Evolutionary conservation across 192 early-diverging fungal genomes (phyloP), one percentile per base, ranked within the genome.

Genomic region (Mycoemilia scoparia): DNA sequence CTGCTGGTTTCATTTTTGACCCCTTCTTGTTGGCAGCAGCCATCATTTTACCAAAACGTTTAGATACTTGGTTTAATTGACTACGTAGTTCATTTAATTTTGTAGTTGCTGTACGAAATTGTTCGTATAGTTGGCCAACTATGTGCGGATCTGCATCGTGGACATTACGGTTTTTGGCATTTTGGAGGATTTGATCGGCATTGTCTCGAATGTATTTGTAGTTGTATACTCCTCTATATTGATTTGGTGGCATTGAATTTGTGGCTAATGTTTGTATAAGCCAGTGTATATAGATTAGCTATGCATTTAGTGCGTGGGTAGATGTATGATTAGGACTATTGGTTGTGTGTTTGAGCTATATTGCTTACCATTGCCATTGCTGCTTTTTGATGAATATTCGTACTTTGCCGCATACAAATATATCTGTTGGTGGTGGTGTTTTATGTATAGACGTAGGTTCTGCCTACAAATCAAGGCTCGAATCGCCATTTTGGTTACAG

Each of bases 131-230:
- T 14, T 52, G 32, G 17, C 45, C 66, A 3, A 77, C 59, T 2
- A 22, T 35, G 8, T 51, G 49, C 1, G 71, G 58, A 34, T 68
- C 64, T 0, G 60, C 41, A 25, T 54, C 54, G 5, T 21, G 37
- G 1, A 81, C 43, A 29, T 79, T 77, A 21, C 77, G 71, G 21
- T 53, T 29, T 0, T 34, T 29, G 24, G 66, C 66, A 32, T 73
- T 72, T 24, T 51, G 36, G 3, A 49, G 33, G 19, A 74, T 46
- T 2, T 24, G 21, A 5, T 44, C 49, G 6, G 58, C 58, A 21
- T 65, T 54, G 37, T 73, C 66, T 13, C 69, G 57, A 17, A 80
- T 57, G 27, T 49, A 46, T 15, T 61, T 63, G 64, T 79, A 84
- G 49, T 84, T 73, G 29, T 30, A 4, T 30, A 12, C 2, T 30